phyloP scores from a whole-genome alignment of 1,284 basidiomycete genomes.

The Moesziomyces parantarcticus region DNA sequence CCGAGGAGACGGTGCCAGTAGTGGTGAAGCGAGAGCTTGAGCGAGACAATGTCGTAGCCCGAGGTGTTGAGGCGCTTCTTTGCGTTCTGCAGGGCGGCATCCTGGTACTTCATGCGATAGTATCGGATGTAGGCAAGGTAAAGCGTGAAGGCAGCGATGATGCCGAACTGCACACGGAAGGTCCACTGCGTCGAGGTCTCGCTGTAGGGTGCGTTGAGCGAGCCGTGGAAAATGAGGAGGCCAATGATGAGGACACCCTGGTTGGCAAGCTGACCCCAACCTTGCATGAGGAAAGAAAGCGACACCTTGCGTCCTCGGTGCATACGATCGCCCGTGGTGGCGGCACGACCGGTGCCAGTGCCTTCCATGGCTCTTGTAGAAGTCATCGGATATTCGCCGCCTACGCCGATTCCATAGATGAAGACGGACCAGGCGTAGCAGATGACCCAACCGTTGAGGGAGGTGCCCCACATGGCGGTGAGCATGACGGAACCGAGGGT shows the following conservation, averaged over 20 bases:
- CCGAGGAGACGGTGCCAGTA: slow-evolving; percentile 72
- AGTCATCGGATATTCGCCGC: slow-evolving; percentile 73
- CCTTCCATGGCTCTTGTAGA: slow-evolving; percentile 72
- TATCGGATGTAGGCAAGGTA: slow-evolving; percentile 73
- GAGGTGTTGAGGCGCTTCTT: slow-evolving; percentile 70
- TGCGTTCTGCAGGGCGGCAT: slow-evolving; percentile 68
- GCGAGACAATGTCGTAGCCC: slow-evolving; percentile 71
- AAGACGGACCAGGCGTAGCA: slow-evolving; percentile 71
- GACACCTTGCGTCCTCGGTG: slow-evolving; percentile 73
- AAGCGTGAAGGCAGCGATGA: slow-evolving; percentile 71
- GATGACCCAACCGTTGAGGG: slow-evolving; percentile 73
- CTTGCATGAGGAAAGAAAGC: slow-evolving; percentile 72
- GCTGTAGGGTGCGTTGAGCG: slow-evolving; percentile 68
- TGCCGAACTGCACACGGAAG: slow-evolving; percentile 72
- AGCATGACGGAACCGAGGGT: slow-evolving; percentile 72
- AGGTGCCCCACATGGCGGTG: slow-evolving; percentile 72
- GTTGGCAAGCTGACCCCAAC: slow-evolving; percentile 73
- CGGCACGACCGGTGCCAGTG: slow-evolving; percentile 66
- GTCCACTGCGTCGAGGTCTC: slow-evolving; percentile 71
- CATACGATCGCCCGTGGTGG: slow-evolving; percentile 71
- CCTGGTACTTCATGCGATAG: slow-evolving; percentile 69
- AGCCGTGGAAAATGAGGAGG: slow-evolving; percentile 72
- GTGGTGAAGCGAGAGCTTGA: slow-evolving; percentile 71
- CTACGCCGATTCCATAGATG: slow-evolving; percentile 71
- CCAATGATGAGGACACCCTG: slow-evolving; percentile 71